Conservation (phyloP, 148 eudicot species). For the Persicaria maculosa region DNA sequence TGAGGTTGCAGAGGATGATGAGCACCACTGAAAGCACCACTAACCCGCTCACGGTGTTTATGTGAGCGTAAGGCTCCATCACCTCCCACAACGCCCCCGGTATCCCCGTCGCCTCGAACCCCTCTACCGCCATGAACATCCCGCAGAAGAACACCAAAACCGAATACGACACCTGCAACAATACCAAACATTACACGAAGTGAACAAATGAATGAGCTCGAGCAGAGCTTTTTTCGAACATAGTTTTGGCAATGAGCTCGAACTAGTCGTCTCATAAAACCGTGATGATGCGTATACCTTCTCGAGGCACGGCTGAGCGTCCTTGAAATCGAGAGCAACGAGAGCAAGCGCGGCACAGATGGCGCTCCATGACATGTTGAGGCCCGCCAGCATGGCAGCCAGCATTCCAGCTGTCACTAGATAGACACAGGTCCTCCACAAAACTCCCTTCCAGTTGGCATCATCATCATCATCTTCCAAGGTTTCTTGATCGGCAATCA, state of each 20-base stretch:
- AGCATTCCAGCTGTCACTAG: slow-evolving; percentile 55
- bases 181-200: too few species aligned
- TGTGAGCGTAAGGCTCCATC: slow-evolving; percentile 20
- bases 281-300: slow-evolving; percentile 24
- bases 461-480: not conserved
- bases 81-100: slow-evolving; percentile 21
- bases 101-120: slow-evolving; percentile 26
- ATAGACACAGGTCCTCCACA: slow-evolving; percentile 64
- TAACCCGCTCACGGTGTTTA: slow-evolving; percentile 15
- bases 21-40: slow-evolving; percentile 18
- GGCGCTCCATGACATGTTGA: slow-evolving; percentile 71
- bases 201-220: too few species aligned
- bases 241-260: too few species aligned
- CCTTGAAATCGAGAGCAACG: slow-evolving; percentile 55
- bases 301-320: slow-evolving; percentile 43
- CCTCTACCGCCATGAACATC: slow-evolving; percentile 27
- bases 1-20: slow-evolving; percentile 19
- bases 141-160: slow-evolving; percentile 27
- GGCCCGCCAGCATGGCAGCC: slow-evolving; percentile 44
- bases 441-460: slow-evolving; percentile 21
- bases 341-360: slow-evolving; percentile 62
- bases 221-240: too few species aligned
- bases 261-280: too few species aligned
- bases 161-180: slow-evolving; percentile 22
- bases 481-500: too few species aligned